Evolutionary conservation across 345 rosid genomes (phyloP).

Genomic region (Draba incana): DNA sequence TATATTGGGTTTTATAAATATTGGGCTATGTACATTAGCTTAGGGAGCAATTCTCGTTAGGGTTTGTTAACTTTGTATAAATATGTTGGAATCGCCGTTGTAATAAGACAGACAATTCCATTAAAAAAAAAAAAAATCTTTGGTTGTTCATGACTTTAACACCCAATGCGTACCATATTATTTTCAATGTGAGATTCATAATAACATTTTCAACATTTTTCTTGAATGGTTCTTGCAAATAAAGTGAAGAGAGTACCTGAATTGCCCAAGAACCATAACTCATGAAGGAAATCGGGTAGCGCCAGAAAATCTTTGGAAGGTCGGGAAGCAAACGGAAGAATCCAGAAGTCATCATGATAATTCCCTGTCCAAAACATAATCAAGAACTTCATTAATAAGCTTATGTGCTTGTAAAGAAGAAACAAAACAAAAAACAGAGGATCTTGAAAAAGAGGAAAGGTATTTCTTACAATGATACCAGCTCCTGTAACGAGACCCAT

Average conservation of each 20-base stretch:
- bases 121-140: too few relatives aligned
- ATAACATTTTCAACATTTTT: not conserved
- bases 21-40: too few relatives aligned
- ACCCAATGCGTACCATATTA: not conserved
- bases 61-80: too few relatives aligned
- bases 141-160: not conserved
- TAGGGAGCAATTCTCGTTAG: too few relatives aligned
- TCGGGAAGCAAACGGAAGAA: conserved; percentile 76
- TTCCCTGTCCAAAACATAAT: conserved; percentile 51
- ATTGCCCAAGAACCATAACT: conserved; percentile 79
- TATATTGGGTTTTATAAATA: too few relatives aligned
- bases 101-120: too few relatives aligned
- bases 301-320: conserved; percentile 81
- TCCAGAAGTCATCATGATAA: conserved; percentile 90
- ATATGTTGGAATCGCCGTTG: too few relatives aligned
- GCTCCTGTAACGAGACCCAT: conserved; percentile 79
- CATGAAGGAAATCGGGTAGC: conserved; percentile 73
- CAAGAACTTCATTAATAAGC: not conserved
- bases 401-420: not conserved
- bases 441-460: conserved; percentile 13
- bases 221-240: not conserved
- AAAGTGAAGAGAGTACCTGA: conserved; percentile 52
- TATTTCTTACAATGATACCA: conserved; percentile 66
- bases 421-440: conserved; percentile 5
- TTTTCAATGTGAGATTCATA: not conserved